Base-by-base conservation (phyloP, 148 eudicot species). In the Amaranthus hypochondriacus region DNA sequence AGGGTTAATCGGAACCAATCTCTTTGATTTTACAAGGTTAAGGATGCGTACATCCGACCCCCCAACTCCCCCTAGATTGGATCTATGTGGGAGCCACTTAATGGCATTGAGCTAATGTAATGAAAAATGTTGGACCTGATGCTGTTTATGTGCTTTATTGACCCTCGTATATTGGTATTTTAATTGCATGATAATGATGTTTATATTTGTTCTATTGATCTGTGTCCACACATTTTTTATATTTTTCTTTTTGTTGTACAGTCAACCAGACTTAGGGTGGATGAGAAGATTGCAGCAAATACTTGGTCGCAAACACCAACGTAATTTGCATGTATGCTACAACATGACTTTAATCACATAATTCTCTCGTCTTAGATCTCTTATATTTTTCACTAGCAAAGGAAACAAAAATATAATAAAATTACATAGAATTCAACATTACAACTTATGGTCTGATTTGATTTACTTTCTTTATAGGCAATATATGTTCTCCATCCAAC, bases 191-290 rank as follows among this genome's bases (percentile, higher is more conserved):
- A 28, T 28, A 28, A 28, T 0, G 1, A 28, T 0, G 39, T 28
- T 48, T 48, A 48, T 9, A 58, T 1, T 15, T 44, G 5, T 43
- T 9, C 42, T 66, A 9, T 13, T 47, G 13, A 43, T 18, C 43
- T 71, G 7, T 67, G 42, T 28, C 59, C n/a, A 46, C 56, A 64
- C 14, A 48, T 7, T 57, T 69, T 6, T 10, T 51, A 13, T 43
- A 21, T 77, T 7, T 67, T 50, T 54, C 15, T 70, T 76, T 39
- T 56, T 47, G 66, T 56, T 77, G 56, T 69, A 72, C 83, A 95
- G 99, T 82, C 96, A 89, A 78, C 99, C 99, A 66, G 91, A 95
- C 79, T 85, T 95, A 67, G 99, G 99, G 77, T 95, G 90, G 91
- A 87, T 95, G 88, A 87, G 88, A 81, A 92, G 91, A 77, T 76